Conservation (phyloP, 352 stramenopile species). For the Phytopythium cucurbitacearum region DNA sequence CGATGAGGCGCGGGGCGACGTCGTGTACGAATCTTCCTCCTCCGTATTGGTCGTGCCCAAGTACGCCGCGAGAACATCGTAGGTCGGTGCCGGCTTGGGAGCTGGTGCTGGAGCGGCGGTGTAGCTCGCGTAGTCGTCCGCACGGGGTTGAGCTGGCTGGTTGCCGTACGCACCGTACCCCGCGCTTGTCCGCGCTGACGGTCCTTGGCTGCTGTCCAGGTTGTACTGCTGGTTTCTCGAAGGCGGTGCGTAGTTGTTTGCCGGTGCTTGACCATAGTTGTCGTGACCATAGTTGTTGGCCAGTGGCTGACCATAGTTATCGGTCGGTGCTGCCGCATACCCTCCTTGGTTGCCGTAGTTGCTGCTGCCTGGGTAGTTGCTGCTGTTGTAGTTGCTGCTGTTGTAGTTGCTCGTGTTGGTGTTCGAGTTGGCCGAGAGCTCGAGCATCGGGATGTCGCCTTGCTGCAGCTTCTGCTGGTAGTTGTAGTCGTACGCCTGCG, state of each 20-base stretch:
- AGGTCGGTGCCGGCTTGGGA: slow-evolving; percentile 21
- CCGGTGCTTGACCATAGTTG: too few species aligned
- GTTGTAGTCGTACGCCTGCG: slow-evolving; percentile 1
- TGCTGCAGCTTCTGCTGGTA: slow-evolving; percentile 23
- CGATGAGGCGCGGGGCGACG: slow-evolving; percentile 12
- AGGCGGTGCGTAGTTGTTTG: neutral
- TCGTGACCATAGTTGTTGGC: too few species aligned
- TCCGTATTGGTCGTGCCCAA: slow-evolving; percentile 23
- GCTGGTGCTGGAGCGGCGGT: slow-evolving; percentile 8
- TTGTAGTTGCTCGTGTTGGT: slow-evolving; percentile 2
- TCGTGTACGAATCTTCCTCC: slow-evolving; percentile 17
- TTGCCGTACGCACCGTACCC: neutral
- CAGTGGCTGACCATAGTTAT: neutral
- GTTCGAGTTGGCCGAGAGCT: slow-evolving; percentile 7
- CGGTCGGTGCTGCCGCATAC: neutral
- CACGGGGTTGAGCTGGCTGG: neutral
- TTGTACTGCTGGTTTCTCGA: slow-evolving; percentile 33
- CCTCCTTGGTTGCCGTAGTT: slow-evolving; percentile 5
- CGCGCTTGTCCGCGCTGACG: too few species aligned
- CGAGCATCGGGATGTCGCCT: slow-evolving; percentile 13
- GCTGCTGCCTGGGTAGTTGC: neutral
- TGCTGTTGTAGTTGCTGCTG: slow-evolving; percentile 3
- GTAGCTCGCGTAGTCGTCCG: slow-evolving; percentile 11
- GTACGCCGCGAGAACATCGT: slow-evolving; percentile 37
- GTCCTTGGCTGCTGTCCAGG: slow-evolving; percentile 6